Evolutionary conservation across 1,139 yeast genomes (phyloP), one percentile per base, ranked within the genome.

Genomic region (Hansenula sp.): DNA sequence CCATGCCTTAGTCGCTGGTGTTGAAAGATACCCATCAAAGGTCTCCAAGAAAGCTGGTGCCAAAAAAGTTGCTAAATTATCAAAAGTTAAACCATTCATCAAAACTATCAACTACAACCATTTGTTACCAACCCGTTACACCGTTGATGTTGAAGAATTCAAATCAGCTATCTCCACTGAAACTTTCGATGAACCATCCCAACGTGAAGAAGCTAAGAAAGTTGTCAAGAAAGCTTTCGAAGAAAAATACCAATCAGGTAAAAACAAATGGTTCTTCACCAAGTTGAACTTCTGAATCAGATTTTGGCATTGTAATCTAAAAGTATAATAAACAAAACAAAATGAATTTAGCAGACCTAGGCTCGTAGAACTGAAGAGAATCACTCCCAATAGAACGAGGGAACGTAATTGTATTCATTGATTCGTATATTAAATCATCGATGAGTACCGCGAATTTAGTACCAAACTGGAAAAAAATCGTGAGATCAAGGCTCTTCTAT

Each of bases 101-200:
- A 94, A 92, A 82, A 90, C 87, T 68, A 82, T 94, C 71, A 94
- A 94, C 97, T 94, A 90, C 96, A 90, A 89, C 92, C 99, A 94
- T 76, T 80, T 94, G 73, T 84, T 94, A 95, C 98, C 98, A 79
- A 94, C 99, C 67, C 92, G 99, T 82, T 94, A 94, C 87, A 82
- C 96, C 51, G 82, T 94, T 66, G 97, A 92, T 70, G 94, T 92
- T 64, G 97, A 92, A 71, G 75, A 90, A 60, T 83, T 94, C 82
- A 92, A 92, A 82, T 67, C 85, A 63, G 85, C 81, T 65, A 88
- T 94, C 66, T 76, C 96, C 60, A 76, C 94, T 60, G 97, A 90
- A 72, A 80, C 97, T 65, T 86, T 94, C 72, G 82, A 80, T 69
- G 97, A 94, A 81, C 96, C 97, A 75, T 79, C 97, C 58, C 97